Conservation (phyloP, 2,329 filamentous ascomycete species). For the Calycina herbarum region DNA sequence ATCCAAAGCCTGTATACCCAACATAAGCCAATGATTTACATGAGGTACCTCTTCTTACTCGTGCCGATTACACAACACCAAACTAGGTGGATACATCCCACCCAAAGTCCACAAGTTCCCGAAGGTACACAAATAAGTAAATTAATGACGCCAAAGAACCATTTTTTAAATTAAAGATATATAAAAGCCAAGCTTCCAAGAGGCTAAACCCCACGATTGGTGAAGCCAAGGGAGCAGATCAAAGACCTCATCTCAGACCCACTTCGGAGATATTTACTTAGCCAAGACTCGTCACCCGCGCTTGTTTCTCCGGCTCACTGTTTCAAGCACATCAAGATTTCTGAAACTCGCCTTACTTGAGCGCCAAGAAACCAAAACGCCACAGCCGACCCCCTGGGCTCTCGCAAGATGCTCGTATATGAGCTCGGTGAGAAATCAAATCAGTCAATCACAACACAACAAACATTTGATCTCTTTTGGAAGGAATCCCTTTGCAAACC, state of each 20-base stretch:
- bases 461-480: background rate
- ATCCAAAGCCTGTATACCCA: background rate
- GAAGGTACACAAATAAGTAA: background rate
- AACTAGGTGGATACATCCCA: background rate
- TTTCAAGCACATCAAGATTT: conserved; percentile 1
- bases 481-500: background rate
- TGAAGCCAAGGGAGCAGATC: background rate
- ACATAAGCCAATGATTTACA: background rate
- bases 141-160: background rate
- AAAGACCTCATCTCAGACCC: background rate
- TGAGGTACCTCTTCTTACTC: no score
- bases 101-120: background rate
- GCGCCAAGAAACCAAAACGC: conserved; percentile 3
- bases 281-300: background rate
- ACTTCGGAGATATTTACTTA: background rate
- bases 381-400: background rate
- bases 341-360: background rate
- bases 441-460: background rate
- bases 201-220: background rate
- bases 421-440: background rate
- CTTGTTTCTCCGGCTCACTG: background rate
- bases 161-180: background rate
- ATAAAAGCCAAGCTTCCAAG: background rate
- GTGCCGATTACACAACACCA: background rate
- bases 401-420: background rate